Conservation (phyloP, 345 rosid genomes). For the Eucalyptus viminalis region DNA sequence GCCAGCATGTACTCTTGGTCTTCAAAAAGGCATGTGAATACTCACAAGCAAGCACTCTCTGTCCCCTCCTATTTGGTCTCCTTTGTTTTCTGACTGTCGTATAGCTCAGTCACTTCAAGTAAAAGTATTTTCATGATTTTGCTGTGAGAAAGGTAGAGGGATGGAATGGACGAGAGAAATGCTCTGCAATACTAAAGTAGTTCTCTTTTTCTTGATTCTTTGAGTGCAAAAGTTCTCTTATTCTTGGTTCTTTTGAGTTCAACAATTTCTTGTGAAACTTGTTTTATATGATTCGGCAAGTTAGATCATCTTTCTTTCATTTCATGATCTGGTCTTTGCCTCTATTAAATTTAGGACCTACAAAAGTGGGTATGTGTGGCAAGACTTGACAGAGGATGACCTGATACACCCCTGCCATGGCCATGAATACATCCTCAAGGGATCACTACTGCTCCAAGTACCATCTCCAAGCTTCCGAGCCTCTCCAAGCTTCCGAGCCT, state of each 20-base stretch:
- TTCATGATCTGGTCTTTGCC: background rate
- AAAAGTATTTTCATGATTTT: background rate
- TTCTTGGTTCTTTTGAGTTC: background rate
- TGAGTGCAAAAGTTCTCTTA: background rate
- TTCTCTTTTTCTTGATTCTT: background rate
- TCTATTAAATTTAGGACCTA: conserved; percentile 23
- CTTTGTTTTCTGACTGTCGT: background rate
- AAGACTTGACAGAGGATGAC: conserved; percentile 48
- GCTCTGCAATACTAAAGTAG: background rate
- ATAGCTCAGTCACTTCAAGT: background rate
- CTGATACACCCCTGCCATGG: conserved; percentile 44
- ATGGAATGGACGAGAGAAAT: background rate
- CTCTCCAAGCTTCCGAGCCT: conserved; percentile 8
- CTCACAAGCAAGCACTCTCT: background rate
- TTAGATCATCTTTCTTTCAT: background rate
- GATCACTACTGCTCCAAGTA: conserved; percentile 28
- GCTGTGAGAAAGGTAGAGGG: background rate
- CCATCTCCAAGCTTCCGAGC: conserved; percentile 14
- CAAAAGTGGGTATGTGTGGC: conserved; percentile 65
- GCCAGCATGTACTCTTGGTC: conserved; percentile 60
- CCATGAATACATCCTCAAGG: conserved; percentile 56
- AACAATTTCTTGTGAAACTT: background rate
- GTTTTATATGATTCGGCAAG: background rate
- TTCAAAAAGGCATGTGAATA: conserved; percentile 28
- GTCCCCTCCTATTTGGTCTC: background rate